Evolutionary conservation across 2,329 filamentous ascomycete species (phyloP), one percentile per base, ranked within the genome.

Genomic region (Chrysosporium keratinophilum): DNA sequence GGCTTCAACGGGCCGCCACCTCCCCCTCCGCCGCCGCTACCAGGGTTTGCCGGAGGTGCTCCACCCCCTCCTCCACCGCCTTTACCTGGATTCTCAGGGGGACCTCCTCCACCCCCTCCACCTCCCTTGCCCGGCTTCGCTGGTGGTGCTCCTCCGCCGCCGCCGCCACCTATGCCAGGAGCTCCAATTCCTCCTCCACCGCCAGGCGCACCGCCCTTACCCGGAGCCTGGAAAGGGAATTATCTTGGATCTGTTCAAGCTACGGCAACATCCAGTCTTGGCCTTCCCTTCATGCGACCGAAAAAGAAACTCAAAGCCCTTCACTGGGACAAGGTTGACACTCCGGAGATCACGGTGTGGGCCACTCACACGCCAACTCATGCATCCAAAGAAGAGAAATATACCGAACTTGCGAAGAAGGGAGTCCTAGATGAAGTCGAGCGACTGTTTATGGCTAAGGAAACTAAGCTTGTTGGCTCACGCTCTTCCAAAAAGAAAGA

Each of bases 301-400:
- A 97, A 96, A 80, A 97, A 95, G 82, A 98, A 97, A 78, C 88
- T 98, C 70, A 98, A 98, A 81, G 91, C 91, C 56, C 78, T 98
- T 61, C 93, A 98, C 74, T 97, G 93, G 91, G 93, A 98, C 73
- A 97, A 97, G 76, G 88, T 98, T 52, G 93, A 98, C 70, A 81
- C 87, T 51, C 87, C 89, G 19, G 83, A 93, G 67, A 86, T 88
- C 49, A 96, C 91, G 52, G 87, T 96, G 62, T 97, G 91, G 91
- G 90, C 89, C 34, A 79, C 82, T 6, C 88, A 95, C 68, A 81
- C 87, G 31, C 85, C 88, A 4, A 94, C 88, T n/a, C 81, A 83
- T 3, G 84, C 94, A 67, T 87, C 86, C 57, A 88, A 90, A 65
- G 93, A 98, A 72, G 88, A 95, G 71, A 96, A 96, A 70, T 97